Base-by-base conservation (phyloP, 805 yeast species). In the Ascoidea tarda region DNA sequence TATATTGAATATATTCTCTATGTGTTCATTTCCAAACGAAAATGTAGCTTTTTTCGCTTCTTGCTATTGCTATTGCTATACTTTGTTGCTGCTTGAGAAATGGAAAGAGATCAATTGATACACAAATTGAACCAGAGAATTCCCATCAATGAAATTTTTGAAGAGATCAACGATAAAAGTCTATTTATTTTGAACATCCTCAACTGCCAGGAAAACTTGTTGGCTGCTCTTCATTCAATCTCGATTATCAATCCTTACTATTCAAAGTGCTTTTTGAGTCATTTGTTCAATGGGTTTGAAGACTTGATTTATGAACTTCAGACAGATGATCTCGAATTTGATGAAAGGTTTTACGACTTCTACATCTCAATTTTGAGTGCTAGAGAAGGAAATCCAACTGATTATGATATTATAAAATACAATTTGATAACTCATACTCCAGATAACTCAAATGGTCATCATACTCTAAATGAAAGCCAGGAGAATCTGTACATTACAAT, bases 231-330 rank as follows among this genome's bases (percentile, higher is more conserved):
- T 5, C 38, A 50, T 1, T 31, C 46, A 8, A 62, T 67, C 14
- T 46, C 59, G 14, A n/a, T 52, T 4, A 49, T 59, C n/a, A 83
- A 82, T 62, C 70, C 77, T 10, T 71, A 71, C 63, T 83, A 83
- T 59, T 71, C 71, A 48, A 76, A 74, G 58, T 55, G 59, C 5
- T 71, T 80, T 38, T 58, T 81, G 10, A 71, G 74, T 50, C 62
- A 59, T 16, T 65, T 78, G n/a, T 77, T 76, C 55, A 78, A 71
- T 50, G 52, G 60, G 5, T 65, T 69, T 53, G 68, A 71, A 52
- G 63, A 64, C 38, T 59, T 75, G 42, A 49, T 44, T 31, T 49
- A 50, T 32, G 32, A 67, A 42, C 52, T 59, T 32, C 51, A 52
- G 5, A 46, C 46, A 1, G 52, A 54, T 5, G 48, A 50, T 50